Evolutionary conservation across 2,329 filamentous ascomycete species (phyloP), one percentile per base, ranked within the genome.

Genomic region (Trichothecium roseum): DNA sequence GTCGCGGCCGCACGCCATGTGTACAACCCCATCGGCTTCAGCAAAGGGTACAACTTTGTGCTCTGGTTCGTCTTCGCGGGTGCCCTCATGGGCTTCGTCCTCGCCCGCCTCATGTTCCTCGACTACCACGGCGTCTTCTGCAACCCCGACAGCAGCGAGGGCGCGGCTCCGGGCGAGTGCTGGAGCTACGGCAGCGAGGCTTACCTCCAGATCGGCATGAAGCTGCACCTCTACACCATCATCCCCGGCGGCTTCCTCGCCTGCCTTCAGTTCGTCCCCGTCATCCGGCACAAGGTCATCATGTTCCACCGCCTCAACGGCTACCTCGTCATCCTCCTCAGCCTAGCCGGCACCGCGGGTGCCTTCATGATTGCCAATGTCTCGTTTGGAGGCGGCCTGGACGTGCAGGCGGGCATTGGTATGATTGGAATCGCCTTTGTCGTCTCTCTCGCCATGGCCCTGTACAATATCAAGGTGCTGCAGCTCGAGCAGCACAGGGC

Each of bases 401-500:
- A 66, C 3, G 53, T 56, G 0, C 57, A 61, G 0, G 57, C 55
- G 30, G 52, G 67, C 0, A 66, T 73, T 36, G 72, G 73, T 4
- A 55, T 42, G 2, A 45, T 67, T 0, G 63, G 54, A 2, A 56
- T 72, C 20, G 46, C 63, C 8, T 69, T 70, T 2, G 50, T 66
- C 0, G 42, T 50, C 2, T 63, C 62, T 0, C 32, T 63, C 0
- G 42, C 72, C 3, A 59, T 52, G 1, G 66, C 72, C 1, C 66
- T 63, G 27, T 53, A 65, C 45, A 75, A 74, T 40, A 66, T 78
- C 50, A 74, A 69, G 49, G 53, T 60, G 2, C 49, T 76, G 5
- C 72, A 76, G 45, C 72, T 80, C 36, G 69, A 75, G 15, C 64
- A 76, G 46, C 73, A 78, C 39, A 60, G 73, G 1, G 68, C 68